Base-by-base conservation (phyloP, 495 filamentous ascomycete species). In the Aspergillus indologenus region DNA sequence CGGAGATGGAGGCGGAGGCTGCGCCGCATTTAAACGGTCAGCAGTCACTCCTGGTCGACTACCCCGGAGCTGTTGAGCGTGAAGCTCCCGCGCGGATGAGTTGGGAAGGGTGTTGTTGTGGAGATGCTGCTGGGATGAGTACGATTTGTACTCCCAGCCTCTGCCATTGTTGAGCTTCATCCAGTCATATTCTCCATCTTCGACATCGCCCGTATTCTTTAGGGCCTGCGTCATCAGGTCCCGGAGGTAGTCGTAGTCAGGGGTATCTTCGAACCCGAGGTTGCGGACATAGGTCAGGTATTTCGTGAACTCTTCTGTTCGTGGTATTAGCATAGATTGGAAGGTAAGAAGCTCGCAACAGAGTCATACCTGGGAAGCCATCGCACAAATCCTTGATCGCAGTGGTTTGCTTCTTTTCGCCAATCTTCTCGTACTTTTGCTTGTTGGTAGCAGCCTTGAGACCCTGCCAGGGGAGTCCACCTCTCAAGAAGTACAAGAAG, bases 371-470 rank as follows among this genome's bases (percentile, higher is more conserved):
- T 65, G 94, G 94, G 77, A 93, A 98, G 50, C 90, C 88, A 58
- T 97, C 92, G 67, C 94, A 98, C 4, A 99, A 85, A 66, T 99
- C 95, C 74, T 96, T 95, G 81, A 99, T 93, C 0, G 85, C 83
- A 22, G 94, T 98, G 0, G 93, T 96, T 77, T 98, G 94, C 78
- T 99, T 99, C 88, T 98, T 98, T 78, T 99, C 95, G 29, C 94
- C 94, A 74, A 99, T 99, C 80, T 98, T 98, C 77, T 99, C 94
- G 65, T 99, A 99, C 78, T 99, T 99, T 71, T 99, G 94, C 84
- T 99, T 99, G 80, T 99, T 99, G 59, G 94, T 99, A 18, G 95
- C 95, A 71, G 94, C 94, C 79, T 98, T 98, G 67, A 99, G 79
- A 52, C 94, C 94, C 77, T 99, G 94, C 94, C 94, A 99, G 19